Percentiles rank a stretch among this genome's conserved stretches.
Evolutionary conservation across 2,329 filamentous ascomycete species (phyloP).

Genomic region (Triangularia setosa): DNA sequence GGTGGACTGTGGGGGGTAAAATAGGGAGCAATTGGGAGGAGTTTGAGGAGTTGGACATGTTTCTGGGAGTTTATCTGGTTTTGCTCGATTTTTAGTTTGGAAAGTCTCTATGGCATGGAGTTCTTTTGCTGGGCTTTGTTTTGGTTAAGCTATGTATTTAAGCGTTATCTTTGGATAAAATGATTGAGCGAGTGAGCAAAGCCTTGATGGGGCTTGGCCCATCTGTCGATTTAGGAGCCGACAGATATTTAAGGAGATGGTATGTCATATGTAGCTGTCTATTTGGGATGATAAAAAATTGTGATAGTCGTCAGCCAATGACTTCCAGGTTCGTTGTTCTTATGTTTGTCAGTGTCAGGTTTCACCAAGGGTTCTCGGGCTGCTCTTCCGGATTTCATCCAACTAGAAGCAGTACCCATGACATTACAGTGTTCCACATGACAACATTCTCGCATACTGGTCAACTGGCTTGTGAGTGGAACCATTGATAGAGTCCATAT

Average conservation of each 20-base stretch:
- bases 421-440: too few species aligned
- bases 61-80: conserved; percentile 1
- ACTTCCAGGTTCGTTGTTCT: not conserved
- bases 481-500: too few species aligned
- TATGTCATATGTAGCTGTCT: not conserved
- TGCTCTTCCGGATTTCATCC: too few species aligned
- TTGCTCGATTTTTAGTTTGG: not conserved
- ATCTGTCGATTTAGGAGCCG: not conserved
- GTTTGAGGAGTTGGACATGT: not conserved
- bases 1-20: not conserved
- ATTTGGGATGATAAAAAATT: not conserved
- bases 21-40: not conserved
- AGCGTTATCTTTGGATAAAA: not conserved
- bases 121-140: not conserved
- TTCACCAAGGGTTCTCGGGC: too few species aligned
- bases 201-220: not conserved
- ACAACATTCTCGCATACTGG: too few species aligned
- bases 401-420: too few species aligned
- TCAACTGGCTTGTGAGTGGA: too few species aligned
- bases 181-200: not conserved
- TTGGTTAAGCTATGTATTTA: not conserved
- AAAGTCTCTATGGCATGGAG: not conserved
- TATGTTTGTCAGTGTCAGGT: too few species aligned
- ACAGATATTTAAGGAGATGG: not conserved
- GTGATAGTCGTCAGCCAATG: not conserved